Evolutionary conservation across 2,329 filamentous ascomycete genomes (phyloP).

Genomic region (Hypocrella siamensis): DNA sequence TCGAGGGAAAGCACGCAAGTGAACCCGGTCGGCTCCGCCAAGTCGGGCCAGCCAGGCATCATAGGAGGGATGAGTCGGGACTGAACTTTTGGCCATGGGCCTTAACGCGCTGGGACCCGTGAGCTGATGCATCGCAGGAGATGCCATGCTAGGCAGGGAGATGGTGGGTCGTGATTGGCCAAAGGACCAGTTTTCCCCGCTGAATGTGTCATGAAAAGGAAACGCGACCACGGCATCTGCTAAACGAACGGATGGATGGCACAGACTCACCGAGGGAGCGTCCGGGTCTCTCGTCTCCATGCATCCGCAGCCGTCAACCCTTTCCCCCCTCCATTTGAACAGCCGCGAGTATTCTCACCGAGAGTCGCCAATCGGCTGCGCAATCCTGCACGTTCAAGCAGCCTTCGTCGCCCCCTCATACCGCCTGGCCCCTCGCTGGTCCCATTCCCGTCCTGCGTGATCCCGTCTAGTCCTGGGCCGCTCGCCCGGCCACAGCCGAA

Average conservation of each 20-base stretch:
- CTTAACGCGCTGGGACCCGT: slow-evolving; percentile 5
- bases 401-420: no score
- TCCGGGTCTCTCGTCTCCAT: background rate
- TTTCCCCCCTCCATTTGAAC: background rate
- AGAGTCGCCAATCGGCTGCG: slow-evolving; percentile 2
- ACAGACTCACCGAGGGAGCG: slow-evolving; percentile 1
- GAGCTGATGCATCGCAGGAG: slow-evolving; percentile 6
- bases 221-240: slow-evolving; percentile 9
- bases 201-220: slow-evolving; percentile 22
- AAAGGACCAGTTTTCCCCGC: slow-evolving; percentile 13
- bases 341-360: background rate
- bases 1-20: background rate
- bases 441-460: slow-evolving; percentile 1
- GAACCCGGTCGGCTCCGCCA: background rate
- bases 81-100: no score
- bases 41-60: no score
- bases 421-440: no score
- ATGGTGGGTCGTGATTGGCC: slow-evolving; percentile 15
- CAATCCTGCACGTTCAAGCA: no score
- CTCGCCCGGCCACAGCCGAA: slow-evolving; percentile 1
- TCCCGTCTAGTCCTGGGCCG: slow-evolving; percentile 1
- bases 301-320: no score
- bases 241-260: slow-evolving; percentile 4
- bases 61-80: background rate
- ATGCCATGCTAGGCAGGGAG: slow-evolving; percentile 6